These are phyloP conservation scores for Cordyceps militaris DNA, from an alignment of 2,329 filamentous ascomycete genomes.

Conservation along the genomic window DNA sequence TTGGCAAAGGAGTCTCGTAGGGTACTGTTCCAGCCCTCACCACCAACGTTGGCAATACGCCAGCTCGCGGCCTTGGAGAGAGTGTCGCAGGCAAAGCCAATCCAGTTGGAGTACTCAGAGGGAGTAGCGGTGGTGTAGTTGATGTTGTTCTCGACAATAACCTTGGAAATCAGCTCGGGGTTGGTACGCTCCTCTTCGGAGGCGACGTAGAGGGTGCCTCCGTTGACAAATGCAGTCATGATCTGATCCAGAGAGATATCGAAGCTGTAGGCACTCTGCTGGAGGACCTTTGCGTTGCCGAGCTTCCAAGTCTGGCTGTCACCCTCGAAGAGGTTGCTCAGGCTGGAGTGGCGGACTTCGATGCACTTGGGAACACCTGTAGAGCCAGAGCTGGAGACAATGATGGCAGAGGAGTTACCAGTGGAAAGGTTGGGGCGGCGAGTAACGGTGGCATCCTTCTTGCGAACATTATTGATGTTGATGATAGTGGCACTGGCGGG, in stretches of 20 bases:
- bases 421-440: constrained; percentile 12
- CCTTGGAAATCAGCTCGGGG: constrained; percentile 25
- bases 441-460: not conserved
- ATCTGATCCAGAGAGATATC: constrained; percentile 34
- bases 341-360: constrained; percentile 22
- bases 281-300: constrained; percentile 25
- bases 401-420: constrained; percentile 16
- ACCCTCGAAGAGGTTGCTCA: constrained; percentile 25
- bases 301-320: constrained; percentile 16
- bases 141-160: constrained; percentile 30
- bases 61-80: constrained; percentile 16
- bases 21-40: constrained; percentile 14
- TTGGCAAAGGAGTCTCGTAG: constrained; percentile 13
- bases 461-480: constrained; percentile 1
- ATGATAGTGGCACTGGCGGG: constrained; percentile 6
- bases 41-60: constrained; percentile 16
- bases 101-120: constrained; percentile 32
- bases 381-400: constrained; percentile 29
- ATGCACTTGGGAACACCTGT: constrained; percentile 36
- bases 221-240: constrained; percentile 28
- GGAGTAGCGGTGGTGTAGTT: constrained; percentile 33
- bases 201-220: constrained; percentile 30
- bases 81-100: constrained; percentile 17
- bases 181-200: constrained; percentile 27
- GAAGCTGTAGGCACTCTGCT: constrained; percentile 34